Conservation (phyloP, 495 filamentous ascomycete species). For the Trichoderma asperelloides region DNA sequence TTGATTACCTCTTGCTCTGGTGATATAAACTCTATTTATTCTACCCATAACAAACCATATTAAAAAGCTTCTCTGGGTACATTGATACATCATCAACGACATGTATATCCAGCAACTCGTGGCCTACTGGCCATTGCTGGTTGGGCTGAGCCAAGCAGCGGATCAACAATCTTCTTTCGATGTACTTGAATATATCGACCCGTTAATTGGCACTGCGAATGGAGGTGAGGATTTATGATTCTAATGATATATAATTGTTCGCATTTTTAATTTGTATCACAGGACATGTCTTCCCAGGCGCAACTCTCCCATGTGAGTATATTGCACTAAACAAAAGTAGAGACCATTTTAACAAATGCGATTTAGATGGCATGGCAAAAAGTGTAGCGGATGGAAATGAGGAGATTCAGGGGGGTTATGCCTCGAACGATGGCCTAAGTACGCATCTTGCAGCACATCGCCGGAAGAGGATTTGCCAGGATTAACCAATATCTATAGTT, state of each 20-base stretch:
- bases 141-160: background rate
- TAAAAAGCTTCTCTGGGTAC: background rate
- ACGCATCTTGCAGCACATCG: background rate
- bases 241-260: no score
- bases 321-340: background rate
- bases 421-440: constrained; percentile 9
- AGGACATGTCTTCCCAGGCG: constrained; percentile 44
- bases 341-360: background rate
- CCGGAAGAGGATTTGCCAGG: background rate
- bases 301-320: constrained; percentile 47
- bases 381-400: constrained; percentile 54
- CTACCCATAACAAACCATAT: background rate
- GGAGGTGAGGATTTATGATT: background rate
- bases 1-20: background rate
- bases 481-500: background rate
- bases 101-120: background rate
- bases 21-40: background rate
- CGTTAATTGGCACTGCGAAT: constrained; percentile 2
- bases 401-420: constrained; percentile 61
- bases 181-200: background rate
- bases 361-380: constrained; percentile 47
- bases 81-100: background rate
- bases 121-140: background rate
- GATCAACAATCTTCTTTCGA: background rate
- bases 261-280: background rate